Evolutionary conservation across 75 land plant genomes (phyloP), one percentile per base, ranked within the genome.

Genomic region (Sequoiadendron giganteum): DNA sequence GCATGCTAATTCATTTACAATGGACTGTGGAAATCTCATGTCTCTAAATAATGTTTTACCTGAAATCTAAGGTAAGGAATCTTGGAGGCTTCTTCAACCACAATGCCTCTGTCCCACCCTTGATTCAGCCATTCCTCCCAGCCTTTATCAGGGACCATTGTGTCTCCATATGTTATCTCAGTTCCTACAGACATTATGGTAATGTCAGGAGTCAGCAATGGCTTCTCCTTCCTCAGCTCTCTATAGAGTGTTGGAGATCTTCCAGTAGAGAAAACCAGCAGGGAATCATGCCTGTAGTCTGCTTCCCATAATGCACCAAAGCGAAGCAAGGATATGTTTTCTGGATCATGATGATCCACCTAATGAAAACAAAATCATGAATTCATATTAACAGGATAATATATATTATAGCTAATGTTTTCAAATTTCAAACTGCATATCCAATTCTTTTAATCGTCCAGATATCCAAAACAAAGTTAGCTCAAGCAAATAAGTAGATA

Each of bases 151-250:
- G 97, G 95, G 76, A 89, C 91, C 99, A 98, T 95, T 30, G 88
- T 36, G 5, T 94, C 90, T 42, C 99, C 99, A 89, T 98, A 98
- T 78, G 93, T 95, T 68, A 98, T 98, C 90, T 98, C 99, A 43
- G 99, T 97, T 14, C 99, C 99, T 25, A 97, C 99, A 36, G 99
- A 95, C 97, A 97, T 94, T 79, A 98, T 97, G 7, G 98, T 94
- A 65, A 98, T 96, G 79, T 95, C 97, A 28, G 99, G 99, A 4
- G 99, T 96, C 47, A 98, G 86, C 94, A 98, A 81, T 16, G 99
- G 99, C 88, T 97, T 97, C 93, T 98, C 97, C 47, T 90, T 91
- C 75, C 98, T 93, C 90, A 98, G 88, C 87, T 98, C 87, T 85
- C 93, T 95, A 93, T 95, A 98, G 48, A 98, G 93, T 19, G 98